These are phyloP conservation scores for Furcasterigmium furcatum DNA, from an alignment of 2,329 filamentous ascomycete genomes.

Conservation along the genomic window DNA sequence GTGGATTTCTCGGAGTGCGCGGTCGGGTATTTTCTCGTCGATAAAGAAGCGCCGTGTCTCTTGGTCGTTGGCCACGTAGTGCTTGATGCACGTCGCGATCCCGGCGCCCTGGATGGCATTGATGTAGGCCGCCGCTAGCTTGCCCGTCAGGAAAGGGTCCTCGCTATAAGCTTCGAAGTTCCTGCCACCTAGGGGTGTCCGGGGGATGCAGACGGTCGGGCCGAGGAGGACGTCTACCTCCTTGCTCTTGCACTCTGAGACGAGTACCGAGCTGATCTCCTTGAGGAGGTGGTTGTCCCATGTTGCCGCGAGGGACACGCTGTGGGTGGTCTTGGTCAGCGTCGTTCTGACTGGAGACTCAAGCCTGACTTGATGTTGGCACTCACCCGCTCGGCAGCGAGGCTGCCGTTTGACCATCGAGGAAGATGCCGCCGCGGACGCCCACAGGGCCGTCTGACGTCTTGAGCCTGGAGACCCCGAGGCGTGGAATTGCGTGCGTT, in stretches of 20 bases:
- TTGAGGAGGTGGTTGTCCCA: slow-evolving; percentile 19
- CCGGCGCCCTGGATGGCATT: slow-evolving; percentile 47
- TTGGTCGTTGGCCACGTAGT: slow-evolving; percentile 69
- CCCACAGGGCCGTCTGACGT: slow-evolving; percentile 17
- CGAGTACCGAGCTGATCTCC: slow-evolving; percentile 19
- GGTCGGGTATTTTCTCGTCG: slow-evolving; percentile 22
- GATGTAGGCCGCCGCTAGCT: slow-evolving; percentile 59
- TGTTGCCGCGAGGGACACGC: slow-evolving; percentile 17
- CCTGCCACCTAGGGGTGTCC: slow-evolving; percentile 60
- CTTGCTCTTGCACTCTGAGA: slow-evolving; percentile 20
- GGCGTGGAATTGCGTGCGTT: slow-evolving; percentile 9
- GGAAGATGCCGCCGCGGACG: slow-evolving; percentile 15
- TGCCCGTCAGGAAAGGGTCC: slow-evolving; percentile 69
- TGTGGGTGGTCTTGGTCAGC: slow-evolving; percentile 30
- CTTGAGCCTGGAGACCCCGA: slow-evolving; percentile 12
- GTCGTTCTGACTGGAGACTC: neutral
- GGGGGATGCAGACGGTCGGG: slow-evolving; percentile 6
- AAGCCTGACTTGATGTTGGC: slow-evolving; percentile 14
- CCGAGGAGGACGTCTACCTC: slow-evolving; percentile 11
- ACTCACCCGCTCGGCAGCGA: slow-evolving; percentile 14
- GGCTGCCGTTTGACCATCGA: slow-evolving; percentile 11
- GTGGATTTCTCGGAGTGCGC: slow-evolving; percentile 34
- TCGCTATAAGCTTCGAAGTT: slow-evolving; percentile 81
- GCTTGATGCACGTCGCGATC: slow-evolving; percentile 43
- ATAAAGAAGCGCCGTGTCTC: slow-evolving; percentile 35